Base-by-base conservation (phyloP, 441 rosid genomes). In the Jatropha podagrica region DNA sequence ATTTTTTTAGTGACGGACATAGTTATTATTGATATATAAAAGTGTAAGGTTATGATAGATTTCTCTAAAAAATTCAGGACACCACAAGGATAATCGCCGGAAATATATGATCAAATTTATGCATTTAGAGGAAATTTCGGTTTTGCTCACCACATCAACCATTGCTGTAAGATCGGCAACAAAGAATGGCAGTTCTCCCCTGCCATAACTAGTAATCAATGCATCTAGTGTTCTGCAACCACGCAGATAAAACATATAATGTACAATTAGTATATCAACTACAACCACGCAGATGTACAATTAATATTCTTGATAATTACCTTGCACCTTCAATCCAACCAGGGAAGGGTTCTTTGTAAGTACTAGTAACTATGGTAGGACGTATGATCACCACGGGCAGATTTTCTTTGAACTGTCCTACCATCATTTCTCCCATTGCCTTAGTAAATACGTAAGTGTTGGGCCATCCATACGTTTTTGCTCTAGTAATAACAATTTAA, bases 311-410 rank as follows among this genome's bases (percentile, higher is more conserved):
- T 26, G 1, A 14, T 37, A 44, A 6, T 54, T 63, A 90, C 94
- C 89, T 90, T 41, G 84, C 20, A 9, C 92, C 90, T 81, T 90
- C 94, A 37, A 75, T 81, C 94, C 94, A 90, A 60, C 94, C 94
- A 0, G 92, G 81, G 64, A 90, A 88, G 20, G 94, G 94, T 65
- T 90, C 92, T 38, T 83, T 75, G 55, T 73, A 76, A 60, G 94
- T 90, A 69, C 92, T 83, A 26, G 92, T 85, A 11, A 90, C 40
- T 71, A 90, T 87, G 4, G 90, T 74, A 12, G 93, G 92, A 11
- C 71, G 38, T n/a, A 55, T 38, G 7, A 74, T 74, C n/a, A 65
- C 64, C 32, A 65, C 52, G 4, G 77, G 52, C 12, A 65, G 7
- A 40, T 74, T 65, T 17, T 55, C 64, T 41, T 58, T 65, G 23